Percentiles rank a stretch among this genome's conserved stretches.
phyloP scores from a whole-genome alignment of 352 stramenopile species.

The Phytophthora macrochlamydospora region DNA sequence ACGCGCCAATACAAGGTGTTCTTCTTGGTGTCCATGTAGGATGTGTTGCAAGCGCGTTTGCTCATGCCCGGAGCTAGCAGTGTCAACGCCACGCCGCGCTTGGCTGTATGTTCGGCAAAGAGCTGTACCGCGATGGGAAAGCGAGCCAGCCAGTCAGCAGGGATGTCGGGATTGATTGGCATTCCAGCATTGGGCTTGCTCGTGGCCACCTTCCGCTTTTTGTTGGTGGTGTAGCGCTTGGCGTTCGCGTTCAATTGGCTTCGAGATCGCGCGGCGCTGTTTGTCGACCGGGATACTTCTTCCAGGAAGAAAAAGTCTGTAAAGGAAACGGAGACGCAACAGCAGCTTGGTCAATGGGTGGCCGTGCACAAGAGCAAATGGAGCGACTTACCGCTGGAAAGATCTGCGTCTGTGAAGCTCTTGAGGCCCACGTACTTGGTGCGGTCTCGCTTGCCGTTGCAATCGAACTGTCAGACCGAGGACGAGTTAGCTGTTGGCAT shows the following conservation, averaged over 20 bases:
- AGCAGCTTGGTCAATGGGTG: not conserved
- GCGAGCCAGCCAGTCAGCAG: slow-evolving; percentile 70
- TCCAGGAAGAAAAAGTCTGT: slow-evolving; percentile 82
- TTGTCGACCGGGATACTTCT: slow-evolving; percentile 66
- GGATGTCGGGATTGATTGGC: slow-evolving; percentile 63
- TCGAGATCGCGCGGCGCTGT: slow-evolving; percentile 47
- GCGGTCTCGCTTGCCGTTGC: slow-evolving; percentile 82
- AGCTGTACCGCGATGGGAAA: slow-evolving; percentile 76
- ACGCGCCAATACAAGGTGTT: slow-evolving; percentile 73
- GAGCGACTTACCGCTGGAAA: slow-evolving; percentile 63
- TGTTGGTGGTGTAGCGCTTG: slow-evolving; percentile 32
- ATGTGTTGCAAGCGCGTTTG: slow-evolving; percentile 77
- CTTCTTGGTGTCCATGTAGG: slow-evolving; percentile 72
- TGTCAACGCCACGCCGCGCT: slow-evolving; percentile 71
- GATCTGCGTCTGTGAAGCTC: slow-evolving; percentile 75
- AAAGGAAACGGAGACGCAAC: slow-evolving; percentile 3
- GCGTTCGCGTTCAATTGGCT: slow-evolving; percentile 46
- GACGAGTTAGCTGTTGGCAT: no score
- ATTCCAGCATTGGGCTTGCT: slow-evolving; percentile 4
- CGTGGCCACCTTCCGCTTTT: slow-evolving; percentile 37
- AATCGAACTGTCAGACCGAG: slow-evolving; percentile 52
- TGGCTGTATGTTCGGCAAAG: slow-evolving; percentile 69
- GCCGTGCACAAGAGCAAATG: not conserved
- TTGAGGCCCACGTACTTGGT: slow-evolving; percentile 82
- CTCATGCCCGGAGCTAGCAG: slow-evolving; percentile 83